These are phyloP conservation scores for Phallus indusiatus DNA, from an alignment of 768 basidiomycete genomes.

Conservation along the genomic window DNA sequence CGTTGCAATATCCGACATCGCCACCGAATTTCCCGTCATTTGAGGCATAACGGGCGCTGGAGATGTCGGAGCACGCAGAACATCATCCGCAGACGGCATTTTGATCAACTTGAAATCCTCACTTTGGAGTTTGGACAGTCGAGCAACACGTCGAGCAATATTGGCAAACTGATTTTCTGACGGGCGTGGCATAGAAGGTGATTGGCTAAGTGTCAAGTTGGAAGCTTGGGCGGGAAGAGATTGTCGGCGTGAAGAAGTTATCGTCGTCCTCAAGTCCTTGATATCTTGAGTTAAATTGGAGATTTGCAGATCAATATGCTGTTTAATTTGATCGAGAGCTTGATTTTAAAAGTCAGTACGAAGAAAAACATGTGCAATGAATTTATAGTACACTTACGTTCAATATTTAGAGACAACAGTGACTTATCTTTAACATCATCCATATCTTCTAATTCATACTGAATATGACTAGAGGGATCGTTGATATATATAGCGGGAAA, in stretches of 20 bases:
- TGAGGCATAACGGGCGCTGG: conserved; percentile 50
- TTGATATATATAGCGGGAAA: conserved; percentile 95
- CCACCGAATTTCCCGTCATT: conserved; percentile 63
- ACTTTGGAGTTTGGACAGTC: conserved; percentile 50
- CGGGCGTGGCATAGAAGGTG: conserved; percentile 57
- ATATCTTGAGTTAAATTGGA: conserved; percentile 76
- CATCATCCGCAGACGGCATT: not conserved
- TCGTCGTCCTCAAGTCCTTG: conserved; percentile 71
- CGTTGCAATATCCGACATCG: conserved; percentile 55
- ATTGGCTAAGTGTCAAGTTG: conserved; percentile 35
- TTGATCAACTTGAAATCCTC: conserved; percentile 23
- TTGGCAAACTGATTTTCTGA: conserved; percentile 66
- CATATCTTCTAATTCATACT: conserved; percentile 92
- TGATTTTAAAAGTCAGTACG: conserved; percentile 2
- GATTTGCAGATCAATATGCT: conserved; percentile 93
- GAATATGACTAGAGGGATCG: conserved; percentile 84
- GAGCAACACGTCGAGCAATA: conserved; percentile 41
- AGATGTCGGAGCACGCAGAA: conserved; percentile 17
- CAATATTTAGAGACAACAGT: conserved; percentile 86
- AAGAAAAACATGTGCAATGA: not conserved
- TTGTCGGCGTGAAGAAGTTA: conserved; percentile 43
- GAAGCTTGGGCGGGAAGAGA: conserved; percentile 31
- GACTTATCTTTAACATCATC: conserved; percentile 87
- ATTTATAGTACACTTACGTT: conserved; percentile 55
- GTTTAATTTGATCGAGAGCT: conserved; percentile 98